These are phyloP conservation scores for Mycena amicta DNA, from an alignment of 768 basidiomycete species.

Conservation along the genomic window DNA sequence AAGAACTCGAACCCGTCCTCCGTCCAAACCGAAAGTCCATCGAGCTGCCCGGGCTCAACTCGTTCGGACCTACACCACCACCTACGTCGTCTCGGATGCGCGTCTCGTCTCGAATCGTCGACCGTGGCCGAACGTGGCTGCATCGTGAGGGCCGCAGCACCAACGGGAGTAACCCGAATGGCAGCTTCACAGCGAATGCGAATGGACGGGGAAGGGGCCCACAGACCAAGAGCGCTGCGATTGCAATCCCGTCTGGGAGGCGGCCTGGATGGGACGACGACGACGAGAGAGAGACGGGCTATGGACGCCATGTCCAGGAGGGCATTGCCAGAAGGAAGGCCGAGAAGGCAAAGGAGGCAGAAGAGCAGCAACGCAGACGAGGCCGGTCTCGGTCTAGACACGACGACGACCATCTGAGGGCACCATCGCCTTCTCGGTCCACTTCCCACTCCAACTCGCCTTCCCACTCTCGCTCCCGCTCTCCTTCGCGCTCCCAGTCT, in stretches of 20 bases:
- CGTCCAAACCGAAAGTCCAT: too few species aligned
- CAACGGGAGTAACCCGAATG: not conserved
- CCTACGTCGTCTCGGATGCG: too few species aligned
- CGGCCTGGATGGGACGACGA: not conserved
- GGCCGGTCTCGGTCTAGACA: constrained; percentile 14
- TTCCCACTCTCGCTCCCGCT: constrained; percentile 3
- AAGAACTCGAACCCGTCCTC: too few species aligned
- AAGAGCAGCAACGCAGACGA: constrained; percentile 4
- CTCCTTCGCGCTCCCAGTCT: not conserved
- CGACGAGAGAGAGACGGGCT: constrained; percentile 15
- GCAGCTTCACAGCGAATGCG: not conserved
- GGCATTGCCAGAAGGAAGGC: constrained; percentile 19
- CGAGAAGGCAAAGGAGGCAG: constrained; percentile 4
- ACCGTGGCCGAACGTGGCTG: constrained; percentile 10
- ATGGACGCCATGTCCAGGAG: constrained; percentile 12
- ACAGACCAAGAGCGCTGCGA: constrained; percentile 12
- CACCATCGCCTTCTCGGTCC: constrained; percentile 3
- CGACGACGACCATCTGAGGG: not conserved
- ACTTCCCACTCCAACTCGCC: too few species aligned
- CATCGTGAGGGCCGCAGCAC: constrained; percentile 3
- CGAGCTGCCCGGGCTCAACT: too few species aligned
- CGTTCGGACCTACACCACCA: too few species aligned
- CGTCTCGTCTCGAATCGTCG: constrained; percentile 13
- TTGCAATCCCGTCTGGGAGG: constrained; percentile 8
- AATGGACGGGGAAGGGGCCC: not conserved